These are phyloP conservation scores for Pholiota adiposa DNA, from an alignment of 1,284 basidiomycete genomes.

Conservation along the genomic window DNA sequence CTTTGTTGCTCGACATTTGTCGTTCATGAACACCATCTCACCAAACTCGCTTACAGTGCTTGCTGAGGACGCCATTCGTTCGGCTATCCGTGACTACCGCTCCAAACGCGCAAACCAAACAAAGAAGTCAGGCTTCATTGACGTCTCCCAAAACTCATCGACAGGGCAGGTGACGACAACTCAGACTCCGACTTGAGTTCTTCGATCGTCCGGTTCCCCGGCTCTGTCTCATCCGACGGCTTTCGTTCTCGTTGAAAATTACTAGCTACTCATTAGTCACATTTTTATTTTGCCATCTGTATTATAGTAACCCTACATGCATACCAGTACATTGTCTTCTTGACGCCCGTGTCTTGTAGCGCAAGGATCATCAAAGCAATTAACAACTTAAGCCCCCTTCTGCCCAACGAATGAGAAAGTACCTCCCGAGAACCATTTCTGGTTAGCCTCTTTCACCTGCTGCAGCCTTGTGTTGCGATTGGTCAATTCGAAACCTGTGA, in stretches of 20 bases:
- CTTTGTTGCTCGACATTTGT: conserved; percentile 13
- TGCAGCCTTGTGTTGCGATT: conserved; percentile 81
- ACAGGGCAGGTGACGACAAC: conserved; percentile 71
- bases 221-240: conserved; percentile 10
- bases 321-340: conserved; percentile 16
- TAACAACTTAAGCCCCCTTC: conserved; percentile 50
- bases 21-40: conserved; percentile 12
- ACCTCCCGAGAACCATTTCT: conserved; percentile 88
- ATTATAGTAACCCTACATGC: conserved; percentile 20
- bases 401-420: conserved; percentile 82
- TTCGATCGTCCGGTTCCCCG: conserved; percentile 7
- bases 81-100: conserved; percentile 92
- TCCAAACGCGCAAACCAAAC: conserved; percentile 64
- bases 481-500: conserved; percentile 83
- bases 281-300: conserved; percentile 23
- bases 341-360: not conserved
- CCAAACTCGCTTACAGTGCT: conserved; percentile 63
- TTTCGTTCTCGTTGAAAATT: conserved; percentile 17
- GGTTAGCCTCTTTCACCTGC: conserved; percentile 90
- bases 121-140: conserved; percentile 64
- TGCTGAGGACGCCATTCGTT: conserved; percentile 97
- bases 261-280: conserved; percentile 20
- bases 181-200: conserved; percentile 42
- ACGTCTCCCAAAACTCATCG: conserved; percentile 73
- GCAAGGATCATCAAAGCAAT: not conserved